phyloP scores from a whole-genome alignment of 208 protist species.

The Vickermania ingenoplastis region DNA sequence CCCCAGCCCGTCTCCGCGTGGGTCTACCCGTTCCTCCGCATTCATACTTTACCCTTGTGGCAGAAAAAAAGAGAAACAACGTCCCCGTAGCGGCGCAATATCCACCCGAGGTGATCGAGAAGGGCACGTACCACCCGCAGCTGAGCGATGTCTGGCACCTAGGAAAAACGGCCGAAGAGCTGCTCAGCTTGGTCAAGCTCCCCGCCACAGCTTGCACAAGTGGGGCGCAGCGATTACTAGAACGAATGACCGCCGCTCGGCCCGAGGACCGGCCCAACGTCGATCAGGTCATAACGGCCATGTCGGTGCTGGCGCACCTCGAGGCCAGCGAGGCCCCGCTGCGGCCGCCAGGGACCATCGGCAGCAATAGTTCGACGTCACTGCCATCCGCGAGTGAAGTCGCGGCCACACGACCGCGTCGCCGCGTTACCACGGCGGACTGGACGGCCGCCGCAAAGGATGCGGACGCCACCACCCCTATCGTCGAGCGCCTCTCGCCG shows the following conservation, averaged over 20 bases:
- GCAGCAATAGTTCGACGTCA: background rate
- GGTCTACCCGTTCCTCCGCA: slow-evolving; percentile 53
- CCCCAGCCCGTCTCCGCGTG: slow-evolving; percentile 14
- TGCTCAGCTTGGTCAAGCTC: slow-evolving; percentile 20
- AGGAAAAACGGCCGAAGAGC: slow-evolving; percentile 28
- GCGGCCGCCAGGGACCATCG: background rate
- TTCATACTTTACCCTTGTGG: slow-evolving; percentile 39
- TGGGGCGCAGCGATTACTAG: background rate
- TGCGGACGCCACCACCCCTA: background rate
- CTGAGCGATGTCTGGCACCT: slow-evolving; percentile 75
- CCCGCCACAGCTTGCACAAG: slow-evolving; percentile 2
- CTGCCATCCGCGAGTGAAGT: background rate
- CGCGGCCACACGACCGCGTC: background rate
- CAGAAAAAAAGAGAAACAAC: slow-evolving; percentile 33
- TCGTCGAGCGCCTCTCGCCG: background rate
- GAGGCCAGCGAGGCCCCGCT: background rate
- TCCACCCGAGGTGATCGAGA: slow-evolving; percentile 50
- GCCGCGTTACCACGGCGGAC: background rate
- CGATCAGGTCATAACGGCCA: background rate
- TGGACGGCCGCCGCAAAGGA: background rate
- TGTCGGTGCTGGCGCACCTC: background rate
- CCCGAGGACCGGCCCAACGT: background rate
- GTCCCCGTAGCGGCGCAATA: slow-evolving; percentile 50
- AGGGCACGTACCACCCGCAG: slow-evolving; percentile 23
- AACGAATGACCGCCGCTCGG: background rate